Percentiles rank a stretch among this genome's conserved stretches.
These are phyloP conservation scores for Arachnomyces sp. DNA, from an alignment of 2,329 filamentous ascomycete species.

Conservation along the genomic window DNA sequence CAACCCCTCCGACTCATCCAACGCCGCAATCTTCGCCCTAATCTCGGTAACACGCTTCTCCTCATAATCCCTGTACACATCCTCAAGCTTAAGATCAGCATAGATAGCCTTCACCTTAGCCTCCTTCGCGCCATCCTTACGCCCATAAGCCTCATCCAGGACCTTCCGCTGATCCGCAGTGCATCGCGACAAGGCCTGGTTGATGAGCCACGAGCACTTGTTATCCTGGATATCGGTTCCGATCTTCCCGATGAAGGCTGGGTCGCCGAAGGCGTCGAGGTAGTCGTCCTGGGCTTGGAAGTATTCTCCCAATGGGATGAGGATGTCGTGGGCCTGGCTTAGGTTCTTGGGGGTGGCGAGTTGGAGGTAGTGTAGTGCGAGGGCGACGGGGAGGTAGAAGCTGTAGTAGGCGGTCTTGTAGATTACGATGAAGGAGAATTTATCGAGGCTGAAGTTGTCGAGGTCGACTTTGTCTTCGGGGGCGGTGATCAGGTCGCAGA, in stretches of 20 bases:
- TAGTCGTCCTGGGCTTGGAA: slow-evolving; percentile 99
- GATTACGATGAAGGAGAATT: slow-evolving; percentile 97
- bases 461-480: slow-evolving; percentile 91
- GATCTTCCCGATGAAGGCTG: slow-evolving; percentile 92
- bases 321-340: slow-evolving; percentile 78
- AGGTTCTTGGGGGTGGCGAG: slow-evolving; percentile 83
- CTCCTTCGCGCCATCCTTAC: slow-evolving; percentile 78
- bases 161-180: slow-evolving; percentile 78
- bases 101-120: slow-evolving; percentile 81
- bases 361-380: slow-evolving; percentile 78
- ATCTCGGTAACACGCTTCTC: slow-evolving; percentile 77
- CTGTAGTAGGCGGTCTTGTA: slow-evolving; percentile 99
- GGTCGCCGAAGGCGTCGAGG: slow-evolving; percentile 93
- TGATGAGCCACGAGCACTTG: slow-evolving; percentile 98
- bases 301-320: slow-evolving; percentile 96
- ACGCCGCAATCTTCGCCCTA: slow-evolving; percentile 60
- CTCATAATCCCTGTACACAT: slow-evolving; percentile 81
- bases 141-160: slow-evolving; percentile 87
- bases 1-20: slow-evolving; percentile 81
- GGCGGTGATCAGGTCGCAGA: slow-evolving; percentile 88
- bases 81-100: slow-evolving; percentile 73
- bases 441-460: slow-evolving; percentile 88
- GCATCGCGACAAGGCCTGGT: slow-evolving; percentile 75
- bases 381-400: slow-evolving; percentile 93
- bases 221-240: slow-evolving; percentile 99